Evolutionary conservation across 228 moss, liverwort and hornwort genomes (phyloP), one percentile per base, ranked within the genome.

Genomic region (Sphagnum fallax): DNA sequence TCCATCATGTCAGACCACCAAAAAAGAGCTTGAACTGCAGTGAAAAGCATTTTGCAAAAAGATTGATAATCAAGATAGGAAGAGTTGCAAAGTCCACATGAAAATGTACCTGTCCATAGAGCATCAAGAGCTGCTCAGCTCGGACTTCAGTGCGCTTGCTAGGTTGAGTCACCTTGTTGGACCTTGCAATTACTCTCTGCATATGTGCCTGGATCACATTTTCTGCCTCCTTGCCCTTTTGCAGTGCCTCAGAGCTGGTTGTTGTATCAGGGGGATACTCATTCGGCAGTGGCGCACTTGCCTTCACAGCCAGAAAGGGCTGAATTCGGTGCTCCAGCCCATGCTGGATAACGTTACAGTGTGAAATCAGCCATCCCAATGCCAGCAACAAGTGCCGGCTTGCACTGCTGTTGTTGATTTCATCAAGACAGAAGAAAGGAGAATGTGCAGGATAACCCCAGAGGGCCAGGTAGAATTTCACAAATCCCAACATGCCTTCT

Each of bases 361-460:
- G 73, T 59, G 81, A 87, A 47, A 88, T 76, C 59, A 88, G 60
- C 93, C 93, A 93, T 65, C 82, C 88, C 13, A 88, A 52, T 1
- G 90, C 84, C 47, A 90, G 69, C 75, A 93, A 72, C 11, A 88
- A 78, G 6, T 79, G 84, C 63, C 84, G 80, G 66, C 81, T 89
- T 58, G 81, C 72, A 12, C 58, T 65, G 4, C 67, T 77, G 9
- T 71, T 69, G 12, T 8, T 8, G 55, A 55, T 55, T 6, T 62
- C 65, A 10, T 67, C 67, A 11, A 82, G 48, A n/a, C 32, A 49
- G 51, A 90, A 90, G 51, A 93, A 67, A 0, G 83, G 83, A 16
- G 90, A 90, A 63, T 71, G 80, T 8, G 81, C 61, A 53, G 88
- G 80, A 72, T 86, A 93, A 48, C 90, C 90, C 90, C 90, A 93